A percentile compares a stretch with the other conserved stretches of the same genome.
Conservation (phyloP, 2,329 filamentous ascomycete species). For the Pseudophaeomoniella oleicola region DNA sequence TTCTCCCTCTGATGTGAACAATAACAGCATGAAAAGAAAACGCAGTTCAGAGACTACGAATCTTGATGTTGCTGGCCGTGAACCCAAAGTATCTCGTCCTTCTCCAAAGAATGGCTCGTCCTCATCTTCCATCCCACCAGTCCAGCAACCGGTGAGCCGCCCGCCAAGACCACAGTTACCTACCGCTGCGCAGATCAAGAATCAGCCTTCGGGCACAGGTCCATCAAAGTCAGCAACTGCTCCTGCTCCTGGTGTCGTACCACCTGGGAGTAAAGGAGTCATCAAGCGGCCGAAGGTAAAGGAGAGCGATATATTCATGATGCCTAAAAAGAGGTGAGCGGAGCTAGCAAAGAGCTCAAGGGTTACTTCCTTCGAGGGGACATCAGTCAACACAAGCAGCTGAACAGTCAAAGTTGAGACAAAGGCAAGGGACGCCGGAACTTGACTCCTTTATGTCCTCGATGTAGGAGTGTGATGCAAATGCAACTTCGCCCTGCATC, state of each 20-base stretch:
- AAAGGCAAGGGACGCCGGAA: too few relatives aligned
- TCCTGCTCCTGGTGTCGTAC: conserved; percentile 11
- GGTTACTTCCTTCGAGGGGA: too few relatives aligned
- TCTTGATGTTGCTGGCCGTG: neutral
- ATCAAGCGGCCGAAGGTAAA: neutral
- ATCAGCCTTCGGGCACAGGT: neutral
- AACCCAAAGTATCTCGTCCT: neutral
- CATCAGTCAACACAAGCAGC: too few relatives aligned
- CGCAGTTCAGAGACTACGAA: neutral
- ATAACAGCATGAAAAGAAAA: neutral
- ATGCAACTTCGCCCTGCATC: too few relatives aligned
- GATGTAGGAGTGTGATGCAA: too few relatives aligned
- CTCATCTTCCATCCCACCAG: neutral
- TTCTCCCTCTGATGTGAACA: neutral
- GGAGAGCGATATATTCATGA: conserved; percentile 1
- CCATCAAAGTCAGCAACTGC: conserved; percentile 9
- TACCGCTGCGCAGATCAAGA: neutral
- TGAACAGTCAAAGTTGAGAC: too few relatives aligned
- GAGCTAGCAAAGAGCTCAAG: too few relatives aligned
- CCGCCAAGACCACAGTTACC: neutral
- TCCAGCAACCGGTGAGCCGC: neutral
- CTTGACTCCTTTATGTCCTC: too few relatives aligned
- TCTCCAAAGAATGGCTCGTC: neutral
- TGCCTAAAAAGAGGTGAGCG: neutral
- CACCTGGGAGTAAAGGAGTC: neutral